Base-by-base conservation (phyloP, 768 basidiomycete genomes). In the Lactarius sp. region DNA sequence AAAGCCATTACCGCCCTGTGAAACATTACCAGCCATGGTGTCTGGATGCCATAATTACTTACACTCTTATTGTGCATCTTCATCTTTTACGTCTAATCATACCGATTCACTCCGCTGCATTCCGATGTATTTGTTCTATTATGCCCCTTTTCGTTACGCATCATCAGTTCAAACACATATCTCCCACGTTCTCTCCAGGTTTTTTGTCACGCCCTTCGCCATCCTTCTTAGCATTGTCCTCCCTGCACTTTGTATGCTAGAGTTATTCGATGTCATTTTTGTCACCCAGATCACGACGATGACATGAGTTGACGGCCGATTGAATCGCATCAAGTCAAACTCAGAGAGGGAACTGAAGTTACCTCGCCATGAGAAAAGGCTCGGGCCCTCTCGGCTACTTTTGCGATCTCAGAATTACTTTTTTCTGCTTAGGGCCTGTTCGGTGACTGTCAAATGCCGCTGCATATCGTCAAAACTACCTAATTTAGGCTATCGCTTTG, bases 181-280 rank as follows among this genome's bases (percentile, higher is more conserved):
- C 33, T 14, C 52, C 36, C 62, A 66, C 60, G 47, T 58, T 46
- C 62, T 52, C 49, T 55, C 47, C 55, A 61, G 36, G 0, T 44
- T 33, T 56, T n/a, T 27, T 49, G 42, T 56, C 66, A 57, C 49
- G 14, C n/a, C 39, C 60, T 2, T 54, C n/a, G 41, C 42, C 59
- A 42, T 31, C 53, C 47, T 57, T 47, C 46, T 27, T 52, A 18
- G 62, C 65, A 66, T 65, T 59, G 57, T 59, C 39, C 22, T 27
- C 39, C 39, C 50, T 47, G 63, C 63, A 64, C 34, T 64, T 60
- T 65, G 64, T 65, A 65, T 56, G 64, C 64, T 65, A 65, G 64
- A 60, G 54, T 65, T 65, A 60, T 44, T 56, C 20, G 52, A 65
- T 49, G 54, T 60, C 63, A 64, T 58, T 56, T 22, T 22, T 49